Conservation (phyloP, 2,329 filamentous ascomycete species). For the Didymosphaeria variabile region DNA sequence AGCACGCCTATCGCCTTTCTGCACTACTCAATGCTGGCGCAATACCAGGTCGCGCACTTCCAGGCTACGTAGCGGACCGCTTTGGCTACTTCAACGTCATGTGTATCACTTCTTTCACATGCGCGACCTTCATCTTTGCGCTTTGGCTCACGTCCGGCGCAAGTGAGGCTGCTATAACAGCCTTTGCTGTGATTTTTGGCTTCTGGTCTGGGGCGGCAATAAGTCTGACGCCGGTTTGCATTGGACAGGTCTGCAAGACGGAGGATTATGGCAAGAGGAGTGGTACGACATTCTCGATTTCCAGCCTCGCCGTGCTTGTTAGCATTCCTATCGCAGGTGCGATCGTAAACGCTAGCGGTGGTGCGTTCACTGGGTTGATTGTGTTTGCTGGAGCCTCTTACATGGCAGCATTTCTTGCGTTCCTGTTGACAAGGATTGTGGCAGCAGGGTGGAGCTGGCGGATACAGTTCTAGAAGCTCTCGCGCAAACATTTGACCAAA, state of each 20-base stretch:
- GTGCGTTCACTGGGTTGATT: constrained; percentile 29
- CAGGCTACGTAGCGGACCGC: constrained; percentile 62
- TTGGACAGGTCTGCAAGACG: constrained; percentile 75
- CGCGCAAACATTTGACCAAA: not conserved
- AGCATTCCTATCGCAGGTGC: constrained; percentile 72
- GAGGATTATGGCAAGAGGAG: constrained; percentile 73
- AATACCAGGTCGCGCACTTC: constrained; percentile 63
- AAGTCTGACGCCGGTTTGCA: constrained; percentile 67
- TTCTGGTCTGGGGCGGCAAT: constrained; percentile 74
- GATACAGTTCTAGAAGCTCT: not conserved
- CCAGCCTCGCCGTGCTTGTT: constrained; percentile 70
- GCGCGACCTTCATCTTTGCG: constrained; percentile 57
- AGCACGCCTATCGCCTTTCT: constrained; percentile 39
- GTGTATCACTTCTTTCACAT: constrained; percentile 56
- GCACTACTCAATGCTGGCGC: constrained; percentile 60
- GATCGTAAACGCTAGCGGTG: constrained; percentile 27
- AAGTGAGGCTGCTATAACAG: constrained; percentile 65
- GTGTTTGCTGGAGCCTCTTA: constrained; percentile 31
- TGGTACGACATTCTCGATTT: constrained; percentile 68
- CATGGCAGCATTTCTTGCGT: constrained; percentile 26
- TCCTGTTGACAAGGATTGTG: constrained; percentile 24
- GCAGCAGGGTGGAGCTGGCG: constrained; percentile 26
- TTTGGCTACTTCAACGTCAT: constrained; percentile 64
- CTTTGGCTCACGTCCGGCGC: constrained; percentile 62
- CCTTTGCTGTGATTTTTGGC: constrained; percentile 72